These are phyloP conservation scores for Claviceps pazoutovae DNA, from an alignment of 2,329 filamentous ascomycete genomes.

Conservation along the genomic window DNA sequence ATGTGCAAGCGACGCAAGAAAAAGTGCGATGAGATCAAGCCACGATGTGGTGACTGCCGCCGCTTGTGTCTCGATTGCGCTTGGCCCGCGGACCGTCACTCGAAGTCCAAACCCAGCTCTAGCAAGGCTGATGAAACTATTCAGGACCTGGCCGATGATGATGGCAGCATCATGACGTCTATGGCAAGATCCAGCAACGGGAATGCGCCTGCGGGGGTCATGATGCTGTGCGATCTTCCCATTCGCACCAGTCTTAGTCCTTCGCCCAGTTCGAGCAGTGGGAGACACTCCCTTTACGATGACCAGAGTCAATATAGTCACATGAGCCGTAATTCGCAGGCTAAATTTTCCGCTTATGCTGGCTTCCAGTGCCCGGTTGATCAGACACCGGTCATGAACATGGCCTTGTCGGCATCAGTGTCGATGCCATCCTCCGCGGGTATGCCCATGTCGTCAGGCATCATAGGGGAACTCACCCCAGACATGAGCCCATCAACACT, in stretches of 20 bases:
- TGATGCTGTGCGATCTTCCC: slow-evolving; percentile 9
- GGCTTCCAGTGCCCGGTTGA: slow-evolving; percentile 4
- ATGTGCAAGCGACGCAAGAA: slow-evolving; percentile 33
- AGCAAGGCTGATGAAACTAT: slow-evolving; percentile 5
- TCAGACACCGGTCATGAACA: slow-evolving; percentile 2
- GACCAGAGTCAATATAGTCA: slow-evolving; percentile 7
- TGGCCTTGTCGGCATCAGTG: slow-evolving; percentile 3
- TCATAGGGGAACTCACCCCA: slow-evolving; percentile 7
- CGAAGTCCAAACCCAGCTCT: slow-evolving; percentile 7
- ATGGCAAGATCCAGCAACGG: not conserved
- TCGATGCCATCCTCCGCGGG: slow-evolving; percentile 2
- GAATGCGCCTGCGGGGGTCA: not conserved
- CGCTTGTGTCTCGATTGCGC: slow-evolving; percentile 20
- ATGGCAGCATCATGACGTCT: not conserved
- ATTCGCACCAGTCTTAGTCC: slow-evolving; percentile 12
- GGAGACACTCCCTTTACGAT: slow-evolving; percentile 8
- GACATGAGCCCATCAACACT: slow-evolving; percentile 9
- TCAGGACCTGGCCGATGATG: not conserved
- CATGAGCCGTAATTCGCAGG: slow-evolving; percentile 2
- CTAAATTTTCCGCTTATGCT: not conserved
- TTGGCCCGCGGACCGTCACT: slow-evolving; percentile 15
- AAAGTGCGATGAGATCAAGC: slow-evolving; percentile 33
- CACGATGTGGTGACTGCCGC: slow-evolving; percentile 25
- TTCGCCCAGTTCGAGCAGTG: slow-evolving; percentile 8
- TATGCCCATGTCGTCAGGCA: slow-evolving; percentile 3